A percentile compares a stretch with the other conserved stretches of the same genome.
These are phyloP conservation scores for Telopea speciosissima DNA, from an alignment of 177 flowering plant genomes.

Conservation along the genomic window DNA sequence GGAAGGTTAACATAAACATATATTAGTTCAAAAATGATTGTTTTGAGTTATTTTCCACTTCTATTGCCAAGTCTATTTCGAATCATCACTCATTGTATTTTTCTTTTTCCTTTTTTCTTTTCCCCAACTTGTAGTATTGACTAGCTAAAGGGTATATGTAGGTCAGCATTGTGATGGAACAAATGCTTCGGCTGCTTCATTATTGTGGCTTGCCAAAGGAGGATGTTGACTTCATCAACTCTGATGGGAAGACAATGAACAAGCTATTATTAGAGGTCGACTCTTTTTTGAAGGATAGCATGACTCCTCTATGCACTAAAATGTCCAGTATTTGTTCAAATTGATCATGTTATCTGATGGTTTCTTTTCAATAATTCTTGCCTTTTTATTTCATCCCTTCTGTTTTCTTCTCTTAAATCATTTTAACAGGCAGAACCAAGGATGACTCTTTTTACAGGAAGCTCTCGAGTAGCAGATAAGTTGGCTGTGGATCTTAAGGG, in stretches of 20 bases:
- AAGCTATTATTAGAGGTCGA: constrained; percentile 74
- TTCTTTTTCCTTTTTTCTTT: no score
- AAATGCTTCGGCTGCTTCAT: constrained; percentile 89
- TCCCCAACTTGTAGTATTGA: not conserved
- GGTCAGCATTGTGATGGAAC: constrained; percentile 98
- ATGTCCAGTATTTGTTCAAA: not conserved
- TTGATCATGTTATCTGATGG: not conserved
- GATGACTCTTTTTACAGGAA: constrained; percentile 97
- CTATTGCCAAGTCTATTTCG: not conserved
- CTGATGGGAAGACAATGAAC: constrained; percentile 91
- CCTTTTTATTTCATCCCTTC: not conserved
- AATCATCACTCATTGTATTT: not conserved
- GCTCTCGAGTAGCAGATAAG: constrained; percentile 95
- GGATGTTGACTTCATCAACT: constrained; percentile 93
- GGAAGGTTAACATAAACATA: not conserved
- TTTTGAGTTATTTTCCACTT: no score
- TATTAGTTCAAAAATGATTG: not conserved
- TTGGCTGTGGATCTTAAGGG: constrained; percentile 85
- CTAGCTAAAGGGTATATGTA: constrained; percentile 11
- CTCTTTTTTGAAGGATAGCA: constrained; percentile 6
- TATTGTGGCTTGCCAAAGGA: constrained; percentile 72
- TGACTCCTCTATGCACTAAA: not conserved
- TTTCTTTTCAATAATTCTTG: no score
- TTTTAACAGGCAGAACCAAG: constrained; percentile 72
- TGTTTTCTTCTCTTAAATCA: not conserved